Percentiles rank a stretch among this genome's conserved stretches.
Evolutionary conservation across 148 eudicot species (phyloP).

Genomic region (Limonium bicolor): DNA sequence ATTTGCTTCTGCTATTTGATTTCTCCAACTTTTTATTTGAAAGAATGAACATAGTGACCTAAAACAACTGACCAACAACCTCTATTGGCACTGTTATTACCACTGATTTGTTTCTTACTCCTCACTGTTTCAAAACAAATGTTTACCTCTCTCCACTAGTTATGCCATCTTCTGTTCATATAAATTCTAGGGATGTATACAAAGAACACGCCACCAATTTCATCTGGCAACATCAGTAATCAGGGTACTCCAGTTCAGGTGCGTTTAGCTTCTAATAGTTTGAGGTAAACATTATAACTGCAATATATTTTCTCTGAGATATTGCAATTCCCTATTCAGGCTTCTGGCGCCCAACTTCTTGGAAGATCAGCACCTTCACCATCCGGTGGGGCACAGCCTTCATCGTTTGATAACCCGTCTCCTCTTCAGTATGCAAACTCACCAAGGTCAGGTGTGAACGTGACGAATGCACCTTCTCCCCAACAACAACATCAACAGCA

Average conservation of each 20-base stretch:
- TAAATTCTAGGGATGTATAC: constrained; percentile 67
- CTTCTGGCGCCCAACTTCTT: constrained; percentile 55
- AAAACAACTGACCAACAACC: too few species aligned
- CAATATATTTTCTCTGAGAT: background rate
- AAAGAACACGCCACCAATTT: constrained; percentile 65
- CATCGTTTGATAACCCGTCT: constrained; percentile 78
- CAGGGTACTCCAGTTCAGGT: constrained; percentile 85
- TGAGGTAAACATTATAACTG: background rate
- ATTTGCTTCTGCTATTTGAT: too few species aligned
- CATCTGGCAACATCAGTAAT: constrained; percentile 46
- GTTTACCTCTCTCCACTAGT: too few species aligned
- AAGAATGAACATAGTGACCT: too few species aligned
- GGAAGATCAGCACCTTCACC: constrained; percentile 92
- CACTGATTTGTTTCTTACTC: too few species aligned
- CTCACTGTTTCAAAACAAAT: too few species aligned
- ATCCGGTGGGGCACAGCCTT: constrained; percentile 33
- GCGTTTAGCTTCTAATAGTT: constrained; percentile 2
- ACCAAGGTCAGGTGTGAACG: constrained; percentile 75
- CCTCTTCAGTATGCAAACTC: constrained; percentile 86
- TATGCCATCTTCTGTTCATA: too few species aligned
- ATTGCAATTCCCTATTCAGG: constrained; percentile 22
- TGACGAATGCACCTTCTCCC: constrained; percentile 91
- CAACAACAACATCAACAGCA: constrained; percentile 38
- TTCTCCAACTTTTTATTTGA: too few species aligned
- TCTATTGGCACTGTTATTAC: too few species aligned